Percentiles rank a stretch among this genome's conserved stretches.
Evolutionary conservation across 352 stramenopile genomes (phyloP).

Genomic region (Phytopythium oedochilum): DNA sequence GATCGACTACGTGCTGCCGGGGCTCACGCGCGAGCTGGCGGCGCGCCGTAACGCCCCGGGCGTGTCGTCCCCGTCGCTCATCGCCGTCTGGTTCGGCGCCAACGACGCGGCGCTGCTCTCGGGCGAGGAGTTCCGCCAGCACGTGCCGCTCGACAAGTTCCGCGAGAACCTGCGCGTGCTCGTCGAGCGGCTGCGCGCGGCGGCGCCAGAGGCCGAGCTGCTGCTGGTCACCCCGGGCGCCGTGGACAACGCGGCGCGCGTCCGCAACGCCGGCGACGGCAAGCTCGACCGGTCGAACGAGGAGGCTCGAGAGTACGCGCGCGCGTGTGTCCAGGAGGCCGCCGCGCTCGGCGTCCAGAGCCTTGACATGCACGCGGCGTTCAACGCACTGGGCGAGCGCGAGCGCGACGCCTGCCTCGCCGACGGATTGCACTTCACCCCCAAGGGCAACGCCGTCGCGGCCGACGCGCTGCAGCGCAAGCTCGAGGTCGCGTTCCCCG

Average conservation of each 20-base stretch:
- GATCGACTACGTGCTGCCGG: slow-evolving; percentile 19
- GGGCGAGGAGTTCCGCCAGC: slow-evolving; percentile 22
- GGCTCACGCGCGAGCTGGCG: slow-evolving; percentile 19
- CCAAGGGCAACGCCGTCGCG: slow-evolving; percentile 21
- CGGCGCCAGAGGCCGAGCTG: slow-evolving; percentile 13
- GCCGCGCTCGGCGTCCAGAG: slow-evolving; percentile 2
- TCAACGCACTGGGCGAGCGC: slow-evolving; percentile 15
- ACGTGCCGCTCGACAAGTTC: slow-evolving; percentile 42
- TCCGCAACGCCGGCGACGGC: slow-evolving; percentile 8
- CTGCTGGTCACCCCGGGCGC: slow-evolving; percentile 24
- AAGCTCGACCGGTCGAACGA: slow-evolving; percentile 31
- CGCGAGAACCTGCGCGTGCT: slow-evolving; percentile 33
- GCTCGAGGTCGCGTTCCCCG: slow-evolving; percentile 21
- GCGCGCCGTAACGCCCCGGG: background rate
- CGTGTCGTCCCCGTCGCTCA: slow-evolving; percentile 21
- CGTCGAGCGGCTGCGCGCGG: slow-evolving; percentile 17
- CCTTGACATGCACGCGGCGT: slow-evolving; percentile 20
- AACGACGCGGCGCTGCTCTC: slow-evolving; percentile 50
- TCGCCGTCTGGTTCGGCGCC: slow-evolving; percentile 53
- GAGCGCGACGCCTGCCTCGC: slow-evolving; percentile 13
- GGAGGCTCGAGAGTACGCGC: slow-evolving; percentile 17
- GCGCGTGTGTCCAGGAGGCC: slow-evolving; percentile 17
- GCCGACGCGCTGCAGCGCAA: slow-evolving; percentile 11
- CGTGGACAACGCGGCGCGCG: slow-evolving; percentile 19
- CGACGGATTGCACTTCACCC: slow-evolving; percentile 32